Base-by-base conservation (phyloP, 768 basidiomycete genomes). In the Dioszegia aurantiaca region DNA sequence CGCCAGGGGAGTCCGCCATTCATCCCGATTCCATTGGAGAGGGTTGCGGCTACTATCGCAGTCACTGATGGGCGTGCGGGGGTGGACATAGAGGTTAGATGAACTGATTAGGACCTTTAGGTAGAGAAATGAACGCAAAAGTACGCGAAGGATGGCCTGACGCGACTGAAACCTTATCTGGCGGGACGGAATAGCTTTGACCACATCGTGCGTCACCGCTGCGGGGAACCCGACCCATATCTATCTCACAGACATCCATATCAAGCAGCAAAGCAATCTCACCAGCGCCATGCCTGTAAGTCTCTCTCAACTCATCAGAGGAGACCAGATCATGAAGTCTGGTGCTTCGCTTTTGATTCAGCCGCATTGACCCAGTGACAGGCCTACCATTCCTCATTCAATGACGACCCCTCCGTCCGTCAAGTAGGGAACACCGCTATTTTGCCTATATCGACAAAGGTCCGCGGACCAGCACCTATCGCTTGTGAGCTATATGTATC, bases 341-440 rank as follows among this genome's bases (percentile, higher is more conserved):
- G 19, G 2, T 17, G 6, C 19, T n/a, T 27, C 21, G 3, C 31
- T 10, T 51, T 19, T 12, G 4, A 27, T 16, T 4, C 5, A n/a
- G 1, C 19, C 33, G 16, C 24, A 23, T 51, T 43, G 23, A 37
- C 23, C 31, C 17, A 16, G 27, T 45, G 33, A 21, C 64, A 98
- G 95, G 94, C 94, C 21, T 99, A 99, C 75, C 94, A 99, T 77
- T 97, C 95, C 2, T 80, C 89, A 4, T 84, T 92, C 76, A 95
- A 95, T 78, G 74, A 77, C 30, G 84, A 85, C 41, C 82, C 83
- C 31, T 88, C 94, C 74, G 82, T 84, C 21, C 83, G 87, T 58
- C 86, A 86, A 72, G 86, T 92, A 52, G 95, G 95, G 49, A 98
- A 97, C 76, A 83, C 91, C 76, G 82, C 86, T 53, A 80, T 98